Evolutionary conservation across 306 rosid species (phyloP).

Genomic region (Cicer cuneatum): DNA sequence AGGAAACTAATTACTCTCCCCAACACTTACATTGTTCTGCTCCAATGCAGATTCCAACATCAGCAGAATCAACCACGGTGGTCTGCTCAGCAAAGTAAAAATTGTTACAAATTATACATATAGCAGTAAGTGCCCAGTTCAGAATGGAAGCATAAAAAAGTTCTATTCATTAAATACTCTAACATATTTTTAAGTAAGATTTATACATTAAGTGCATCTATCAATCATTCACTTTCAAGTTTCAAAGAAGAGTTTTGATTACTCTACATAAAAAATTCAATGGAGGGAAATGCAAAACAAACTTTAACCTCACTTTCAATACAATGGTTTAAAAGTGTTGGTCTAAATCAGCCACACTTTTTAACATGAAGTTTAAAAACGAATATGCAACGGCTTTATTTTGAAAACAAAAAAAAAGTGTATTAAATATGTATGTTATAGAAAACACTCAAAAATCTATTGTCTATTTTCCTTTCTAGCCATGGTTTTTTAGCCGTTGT

Average conservation of each 20-base stretch:
- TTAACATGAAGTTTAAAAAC: no score
- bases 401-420: no score
- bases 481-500: no score
- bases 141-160: constrained; percentile 8
- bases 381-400: no score
- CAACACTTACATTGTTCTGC: constrained; percentile 70
- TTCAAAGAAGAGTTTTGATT: not conserved
- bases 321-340: no score
- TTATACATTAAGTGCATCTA: not conserved
- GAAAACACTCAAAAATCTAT: no score
- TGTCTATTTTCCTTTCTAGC: no score
- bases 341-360: no score
- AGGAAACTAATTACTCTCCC: constrained; percentile 28
- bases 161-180: no score
- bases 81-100: constrained; percentile 57
- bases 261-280: not conserved
- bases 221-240: constrained; percentile 11
- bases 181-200: not conserved
- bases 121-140: not conserved
- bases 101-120: constrained; percentile 13
- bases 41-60: constrained; percentile 68
- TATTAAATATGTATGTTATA: no score
- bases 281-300: not conserved
- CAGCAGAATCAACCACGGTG: constrained; percentile 89
- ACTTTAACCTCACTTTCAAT: constrained; percentile 9